Evolutionary conservation across 352 stramenopile genomes (phyloP).

Genomic region (Phytophthora ramorum): DNA sequence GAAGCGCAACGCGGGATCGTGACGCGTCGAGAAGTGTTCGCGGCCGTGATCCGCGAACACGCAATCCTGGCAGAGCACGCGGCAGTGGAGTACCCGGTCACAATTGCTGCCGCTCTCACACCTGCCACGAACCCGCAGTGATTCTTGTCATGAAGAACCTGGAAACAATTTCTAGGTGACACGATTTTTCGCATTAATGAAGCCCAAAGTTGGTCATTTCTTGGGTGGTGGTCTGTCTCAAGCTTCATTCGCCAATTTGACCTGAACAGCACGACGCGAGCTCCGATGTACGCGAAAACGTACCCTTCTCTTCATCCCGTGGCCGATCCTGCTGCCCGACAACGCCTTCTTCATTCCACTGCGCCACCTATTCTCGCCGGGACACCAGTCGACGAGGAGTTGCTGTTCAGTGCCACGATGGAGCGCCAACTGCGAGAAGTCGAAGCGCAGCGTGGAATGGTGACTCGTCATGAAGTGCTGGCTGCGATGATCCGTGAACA

Average conservation of each 20-base stretch:
- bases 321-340: slow-evolving; percentile 14
- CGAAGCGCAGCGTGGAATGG: slow-evolving; percentile 19
- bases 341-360: slow-evolving; percentile 14
- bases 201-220: no score
- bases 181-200: no score
- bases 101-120: slow-evolving; percentile 5
- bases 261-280: neutral
- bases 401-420: slow-evolving; percentile 22
- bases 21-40: slow-evolving; percentile 14
- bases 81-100: slow-evolving; percentile 6
- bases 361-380: slow-evolving; percentile 16
- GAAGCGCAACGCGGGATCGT: slow-evolving; percentile 12
- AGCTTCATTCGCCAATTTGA: slow-evolving; percentile 9
- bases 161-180: neutral
- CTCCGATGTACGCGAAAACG: slow-evolving; percentile 28
- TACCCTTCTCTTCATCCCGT: slow-evolving; percentile 22
- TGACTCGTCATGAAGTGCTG: slow-evolving; percentile 20
- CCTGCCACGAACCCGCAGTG: neutral
- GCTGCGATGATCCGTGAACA: slow-evolving; percentile 20
- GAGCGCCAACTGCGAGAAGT: slow-evolving; percentile 25
- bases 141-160: neutral
- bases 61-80: slow-evolving; percentile 14
- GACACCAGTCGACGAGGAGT: slow-evolving; percentile 12
- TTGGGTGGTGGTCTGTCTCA: neutral
- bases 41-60: slow-evolving; percentile 10